Evolutionary conservation across 768 basidiomycete species (phyloP), one percentile per base, ranked within the genome.

Genomic region (Russula dissimulans): DNA sequence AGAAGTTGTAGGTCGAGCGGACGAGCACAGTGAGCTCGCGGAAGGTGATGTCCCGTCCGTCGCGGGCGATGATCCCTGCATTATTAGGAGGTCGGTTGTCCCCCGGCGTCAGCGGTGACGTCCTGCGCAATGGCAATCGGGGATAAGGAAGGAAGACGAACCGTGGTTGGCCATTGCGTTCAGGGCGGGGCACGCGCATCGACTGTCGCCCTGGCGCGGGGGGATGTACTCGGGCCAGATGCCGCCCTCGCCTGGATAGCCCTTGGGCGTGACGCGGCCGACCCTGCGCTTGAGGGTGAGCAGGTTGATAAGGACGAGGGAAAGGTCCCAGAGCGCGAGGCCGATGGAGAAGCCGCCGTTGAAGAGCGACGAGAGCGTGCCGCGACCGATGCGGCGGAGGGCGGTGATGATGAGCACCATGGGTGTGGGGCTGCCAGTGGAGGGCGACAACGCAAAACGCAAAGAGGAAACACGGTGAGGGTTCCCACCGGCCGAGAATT

Each of bases 101-200:
- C n/a, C 14, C 17, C 12, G 32, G 12, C 32, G 10, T 10, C 6
- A 38, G 34, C 1, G 17, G 31, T 26, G 22, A 26, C 22, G 22
- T 1, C 22, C 1, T 26, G 22, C 22, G 22, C 22, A 26, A 26
- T 26, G 2, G 22, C 22, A 26, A 26, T 26, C 22, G 17, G 10
- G 2, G 18, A n/a, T 17, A 26, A 26, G 15, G 5, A 29, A 6
- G 14, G 11, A 14, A 34, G n/a, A 58, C 60, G 29, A 43, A 89
- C 89, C 90, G 61, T 91, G 89, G 69, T 91, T 91, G 7, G 89
- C 87, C 81, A 92, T 75, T 0, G 87, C 85, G 65, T 92, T 91
- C 60, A 91, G 69, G 12, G 80, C 87, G 1, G 89, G 89, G 64
- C 89, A 91, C 1, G 84, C 80, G 62, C 81, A 81, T 3, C 89